phyloP scores from a whole-genome alignment of 1,139 yeast genomes.

The Yamadazyma triangularis region DNA sequence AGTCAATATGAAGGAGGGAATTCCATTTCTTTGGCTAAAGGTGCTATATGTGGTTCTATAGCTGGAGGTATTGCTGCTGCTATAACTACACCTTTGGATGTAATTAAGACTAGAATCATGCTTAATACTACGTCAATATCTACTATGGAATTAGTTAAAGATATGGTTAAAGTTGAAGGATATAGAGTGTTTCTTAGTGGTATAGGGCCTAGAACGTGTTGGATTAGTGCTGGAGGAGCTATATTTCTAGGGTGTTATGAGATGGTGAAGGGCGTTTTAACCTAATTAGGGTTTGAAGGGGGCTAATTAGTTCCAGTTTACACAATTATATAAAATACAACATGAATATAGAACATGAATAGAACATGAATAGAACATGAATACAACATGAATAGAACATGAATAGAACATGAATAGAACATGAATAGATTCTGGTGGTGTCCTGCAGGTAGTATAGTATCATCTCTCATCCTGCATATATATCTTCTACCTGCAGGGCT shows the following conservation, averaged over 20 bases:
- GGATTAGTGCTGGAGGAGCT: conserved; percentile 99
- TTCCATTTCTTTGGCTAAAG: conserved; percentile 58
- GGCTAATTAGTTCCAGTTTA: no score
- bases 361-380: no score
- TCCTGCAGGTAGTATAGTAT: no score
- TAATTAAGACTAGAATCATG: conserved; percentile 89
- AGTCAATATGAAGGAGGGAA: conserved; percentile 56
- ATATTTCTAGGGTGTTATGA: conserved; percentile 94
- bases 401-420: no score
- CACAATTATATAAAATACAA: no score
- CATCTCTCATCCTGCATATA: no score
- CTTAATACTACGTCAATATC: conserved; percentile 33
- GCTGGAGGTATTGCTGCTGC: conserved; percentile 98
- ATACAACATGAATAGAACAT: no score
- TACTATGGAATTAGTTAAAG: conserved; percentile 35
- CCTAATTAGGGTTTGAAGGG: conserved; percentile 88
- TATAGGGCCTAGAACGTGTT: conserved; percentile 89
- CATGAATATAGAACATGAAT: no score
- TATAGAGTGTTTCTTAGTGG: conserved; percentile 68
- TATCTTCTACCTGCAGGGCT: no score
- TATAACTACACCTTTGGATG: conserved; percentile 87
- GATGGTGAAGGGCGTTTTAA: conserved; percentile 91
- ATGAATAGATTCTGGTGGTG: no score
- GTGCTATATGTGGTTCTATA: conserved; percentile 90
- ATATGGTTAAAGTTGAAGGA: conserved; percentile 63